Percentiles rank a stretch among this genome's conserved stretches.
Evolutionary conservation across 2,329 filamentous ascomycete species (phyloP).

Genomic region (Grosmannia serpens): DNA sequence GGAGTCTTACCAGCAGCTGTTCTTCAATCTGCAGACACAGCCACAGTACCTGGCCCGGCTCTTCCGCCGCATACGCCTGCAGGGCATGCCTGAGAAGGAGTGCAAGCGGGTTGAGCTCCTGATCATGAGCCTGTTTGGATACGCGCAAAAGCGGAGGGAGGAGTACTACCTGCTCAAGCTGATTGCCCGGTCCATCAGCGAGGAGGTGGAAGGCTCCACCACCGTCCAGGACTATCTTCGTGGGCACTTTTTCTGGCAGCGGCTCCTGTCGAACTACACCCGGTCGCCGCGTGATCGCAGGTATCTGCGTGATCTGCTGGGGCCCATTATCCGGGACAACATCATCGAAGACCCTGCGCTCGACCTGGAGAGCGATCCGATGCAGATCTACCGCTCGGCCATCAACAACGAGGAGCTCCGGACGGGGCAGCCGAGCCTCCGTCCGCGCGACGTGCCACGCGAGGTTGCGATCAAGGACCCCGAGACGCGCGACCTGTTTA

Average conservation of each 20-base stretch:
- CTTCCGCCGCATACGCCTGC: constrained; percentile 73
- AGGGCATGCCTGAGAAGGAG: constrained; percentile 80
- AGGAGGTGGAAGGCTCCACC: constrained; percentile 67
- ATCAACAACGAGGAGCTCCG: constrained; percentile 97
- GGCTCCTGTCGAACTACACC: constrained; percentile 75
- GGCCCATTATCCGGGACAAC: constrained; percentile 76
- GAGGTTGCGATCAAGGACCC: constrained; percentile 93
- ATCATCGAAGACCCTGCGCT: constrained; percentile 85
- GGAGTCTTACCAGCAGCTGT: constrained; percentile 92
- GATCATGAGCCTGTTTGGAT: constrained; percentile 93
- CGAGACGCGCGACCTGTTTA: constrained; percentile 85
- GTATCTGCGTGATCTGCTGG: constrained; percentile 77
- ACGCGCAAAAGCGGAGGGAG: constrained; percentile 91
- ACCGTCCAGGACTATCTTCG: constrained; percentile 76
- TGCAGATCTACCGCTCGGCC: constrained; percentile 90
- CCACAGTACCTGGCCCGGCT: constrained; percentile 85
- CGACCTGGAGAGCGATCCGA: constrained; percentile 90
- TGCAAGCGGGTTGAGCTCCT: constrained; percentile 84
- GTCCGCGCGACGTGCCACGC: constrained; percentile 73
- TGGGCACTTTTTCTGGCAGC: constrained; percentile 87
- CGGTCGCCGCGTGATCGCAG: constrained; percentile 87
- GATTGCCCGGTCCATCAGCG: constrained; percentile 67
- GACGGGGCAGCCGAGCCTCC: constrained; percentile 71
- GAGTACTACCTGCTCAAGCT: constrained; percentile 94
- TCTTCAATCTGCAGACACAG: constrained; percentile 94